Evolutionary conservation across 2,329 filamentous ascomycete genomes (phyloP).

Genomic region (Penicillium polonicum): DNA sequence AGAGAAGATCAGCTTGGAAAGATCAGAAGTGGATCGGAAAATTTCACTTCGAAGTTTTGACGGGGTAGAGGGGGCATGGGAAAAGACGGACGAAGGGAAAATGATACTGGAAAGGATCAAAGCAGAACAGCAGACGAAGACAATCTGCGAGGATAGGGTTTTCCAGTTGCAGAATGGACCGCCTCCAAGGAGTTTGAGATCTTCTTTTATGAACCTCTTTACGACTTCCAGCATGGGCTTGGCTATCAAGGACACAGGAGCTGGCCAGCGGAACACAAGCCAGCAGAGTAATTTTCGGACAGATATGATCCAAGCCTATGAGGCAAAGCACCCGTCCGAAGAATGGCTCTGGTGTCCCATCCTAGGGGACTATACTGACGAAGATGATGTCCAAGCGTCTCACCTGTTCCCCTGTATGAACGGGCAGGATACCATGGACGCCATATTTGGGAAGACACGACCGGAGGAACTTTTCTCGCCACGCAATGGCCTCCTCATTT

Average conservation of each 20-base stretch:
- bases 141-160: background rate
- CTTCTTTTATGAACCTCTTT: background rate
- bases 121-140: background rate
- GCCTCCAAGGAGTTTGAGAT: background rate
- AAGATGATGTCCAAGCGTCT: background rate
- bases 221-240: background rate
- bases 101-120: background rate
- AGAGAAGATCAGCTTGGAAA: background rate
- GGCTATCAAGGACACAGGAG: background rate
- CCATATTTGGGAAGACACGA: constrained; percentile 17
- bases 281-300: background rate
- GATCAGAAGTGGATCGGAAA: background rate
- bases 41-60: background rate
- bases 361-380: background rate
- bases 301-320: background rate
- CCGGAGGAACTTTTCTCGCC: constrained; percentile 17
- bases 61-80: background rate
- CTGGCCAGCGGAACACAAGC: background rate
- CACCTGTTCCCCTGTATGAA: constrained; percentile 19
- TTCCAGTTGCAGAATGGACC: background rate
- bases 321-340: background rate
- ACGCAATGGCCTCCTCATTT: background rate
- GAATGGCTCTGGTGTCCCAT: constrained; percentile 4
- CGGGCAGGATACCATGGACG: constrained; percentile 19
- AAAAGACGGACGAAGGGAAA: background rate